These are phyloP conservation scores for Phialocephala subalpina DNA, from an alignment of 2,329 filamentous ascomycete genomes.

Conservation along the genomic window DNA sequence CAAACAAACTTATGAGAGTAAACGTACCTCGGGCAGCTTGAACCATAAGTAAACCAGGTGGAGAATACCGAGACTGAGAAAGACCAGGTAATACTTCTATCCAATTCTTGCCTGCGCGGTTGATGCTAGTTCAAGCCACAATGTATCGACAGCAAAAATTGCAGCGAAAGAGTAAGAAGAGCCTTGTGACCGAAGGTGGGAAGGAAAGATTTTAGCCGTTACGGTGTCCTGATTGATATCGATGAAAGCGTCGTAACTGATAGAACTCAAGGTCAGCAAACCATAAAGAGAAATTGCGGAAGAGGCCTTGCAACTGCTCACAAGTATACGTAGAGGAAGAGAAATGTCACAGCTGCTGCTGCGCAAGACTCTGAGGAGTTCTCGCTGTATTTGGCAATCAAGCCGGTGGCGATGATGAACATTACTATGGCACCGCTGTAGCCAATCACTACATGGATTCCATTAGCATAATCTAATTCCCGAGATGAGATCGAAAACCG, in stretches of 20 bases:
- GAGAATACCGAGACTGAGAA: constrained; percentile 22
- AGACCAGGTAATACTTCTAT: constrained; percentile 28
- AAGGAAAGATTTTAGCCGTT: constrained; percentile 24
- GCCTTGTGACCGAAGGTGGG: constrained; percentile 27
- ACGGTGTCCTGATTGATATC: constrained; percentile 27
- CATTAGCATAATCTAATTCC: background rate
- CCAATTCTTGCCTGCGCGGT: constrained; percentile 25
- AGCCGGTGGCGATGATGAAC: constrained; percentile 23
- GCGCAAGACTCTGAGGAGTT: constrained; percentile 20
- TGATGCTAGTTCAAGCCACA: constrained; percentile 26
- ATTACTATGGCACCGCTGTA: constrained; percentile 18
- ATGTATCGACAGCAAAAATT: constrained; percentile 20
- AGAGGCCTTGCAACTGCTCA: constrained; percentile 10
- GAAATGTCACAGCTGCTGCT: constrained; percentile 21
- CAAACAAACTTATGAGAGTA: background rate
- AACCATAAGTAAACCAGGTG: constrained; percentile 22
- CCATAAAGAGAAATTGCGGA: background rate
- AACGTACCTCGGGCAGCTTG: constrained; percentile 26
- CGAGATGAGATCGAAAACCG: background rate
- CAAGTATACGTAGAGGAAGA: constrained; percentile 27
- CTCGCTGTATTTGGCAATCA: constrained; percentile 25
- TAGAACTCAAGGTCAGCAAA: background rate
- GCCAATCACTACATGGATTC: constrained; percentile 16
- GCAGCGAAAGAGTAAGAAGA: constrained; percentile 17
- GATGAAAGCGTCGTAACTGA: constrained; percentile 24